Percentiles rank a stretch among this genome's conserved stretches.
Conservation (phyloP, 2,329 filamentous ascomycete species). For the Golovinomyces cichoracearum region DNA sequence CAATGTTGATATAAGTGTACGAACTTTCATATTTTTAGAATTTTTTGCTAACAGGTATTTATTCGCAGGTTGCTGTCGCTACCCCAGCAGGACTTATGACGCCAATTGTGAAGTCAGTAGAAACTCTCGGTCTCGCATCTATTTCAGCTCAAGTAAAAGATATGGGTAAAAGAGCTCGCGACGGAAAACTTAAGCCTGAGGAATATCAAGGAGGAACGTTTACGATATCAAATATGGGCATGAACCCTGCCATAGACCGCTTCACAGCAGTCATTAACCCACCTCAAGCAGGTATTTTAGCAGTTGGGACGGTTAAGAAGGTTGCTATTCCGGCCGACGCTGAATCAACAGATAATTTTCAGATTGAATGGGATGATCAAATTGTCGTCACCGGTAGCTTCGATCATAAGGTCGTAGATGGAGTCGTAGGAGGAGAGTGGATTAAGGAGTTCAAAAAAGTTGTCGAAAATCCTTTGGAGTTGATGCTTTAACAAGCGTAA, state of each 20-base stretch:
- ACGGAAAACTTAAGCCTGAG: constrained; percentile 97
- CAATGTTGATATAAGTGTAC: constrained; percentile 74
- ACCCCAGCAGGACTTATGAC: constrained; percentile 90
- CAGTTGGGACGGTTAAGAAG: constrained; percentile 86
- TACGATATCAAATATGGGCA: constrained; percentile 99
- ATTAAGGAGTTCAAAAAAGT: constrained; percentile 93
- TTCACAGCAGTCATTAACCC: constrained; percentile 99
- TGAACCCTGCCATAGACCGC: constrained; percentile 87
- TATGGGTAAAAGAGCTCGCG: constrained; percentile 81
- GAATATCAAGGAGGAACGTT: constrained; percentile 98
- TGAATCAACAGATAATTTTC: constrained; percentile 45
- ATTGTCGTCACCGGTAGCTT: constrained; percentile 88
- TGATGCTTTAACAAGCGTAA: constrained; percentile 40
- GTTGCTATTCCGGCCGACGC: constrained; percentile 60
- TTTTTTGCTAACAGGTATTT: not conserved
- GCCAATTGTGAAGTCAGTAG: constrained; percentile 77
- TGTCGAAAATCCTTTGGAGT: constrained; percentile 85
- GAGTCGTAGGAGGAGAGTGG: constrained; percentile 88
- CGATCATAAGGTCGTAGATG: constrained; percentile 97
- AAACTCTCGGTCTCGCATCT: constrained; percentile 59
- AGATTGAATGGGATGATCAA: constrained; percentile 82
- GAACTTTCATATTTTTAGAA: constrained; percentile 15
- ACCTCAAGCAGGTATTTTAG: constrained; percentile 82
- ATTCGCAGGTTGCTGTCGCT: constrained; percentile 21
- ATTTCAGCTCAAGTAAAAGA: constrained; percentile 87